Percentiles rank a stretch among this genome's conserved stretches.
Evolutionary conservation across 257 asterid species (phyloP).

Genomic region (Paulownia fortunei): DNA sequence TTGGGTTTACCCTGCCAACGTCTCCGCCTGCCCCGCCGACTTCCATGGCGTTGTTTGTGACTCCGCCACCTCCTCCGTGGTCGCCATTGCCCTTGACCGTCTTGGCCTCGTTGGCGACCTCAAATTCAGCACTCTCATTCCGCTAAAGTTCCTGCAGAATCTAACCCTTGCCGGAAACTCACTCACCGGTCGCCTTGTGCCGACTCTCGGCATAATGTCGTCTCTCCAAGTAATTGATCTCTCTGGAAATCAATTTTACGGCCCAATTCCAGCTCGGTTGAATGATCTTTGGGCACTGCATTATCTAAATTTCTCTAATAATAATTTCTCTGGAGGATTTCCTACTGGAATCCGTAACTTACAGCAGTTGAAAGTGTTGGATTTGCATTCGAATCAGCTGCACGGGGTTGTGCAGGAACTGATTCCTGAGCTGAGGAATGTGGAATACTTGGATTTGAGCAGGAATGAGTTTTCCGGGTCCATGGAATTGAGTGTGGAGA

Average conservation of each 20-base stretch:
- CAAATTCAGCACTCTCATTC: conserved; percentile 71
- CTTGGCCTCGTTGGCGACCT: conserved; percentile 71
- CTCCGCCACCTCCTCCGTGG: conserved; percentile 38
- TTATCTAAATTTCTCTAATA: conserved; percentile 66
- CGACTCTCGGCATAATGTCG: conserved; percentile 66
- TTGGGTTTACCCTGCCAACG: conserved; percentile 53
- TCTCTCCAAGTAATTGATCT: conserved; percentile 79
- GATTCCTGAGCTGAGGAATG: conserved; percentile 64
- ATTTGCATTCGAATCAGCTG: conserved; percentile 69
- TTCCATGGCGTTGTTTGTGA: conserved; percentile 80
- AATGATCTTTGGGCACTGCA: conserved; percentile 70
- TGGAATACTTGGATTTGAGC: conserved; percentile 83
- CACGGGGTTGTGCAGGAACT: conserved; percentile 59
- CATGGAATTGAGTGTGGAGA: conserved; percentile 52
- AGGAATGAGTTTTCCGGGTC: conserved; percentile 65
- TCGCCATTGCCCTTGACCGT: conserved; percentile 62
- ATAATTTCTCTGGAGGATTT: conserved; percentile 63
- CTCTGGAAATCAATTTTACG: conserved; percentile 70
- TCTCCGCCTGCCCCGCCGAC: conserved; percentile 56
- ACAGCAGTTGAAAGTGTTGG: conserved; percentile 77
- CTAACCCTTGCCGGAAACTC: conserved; percentile 76
- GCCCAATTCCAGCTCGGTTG: conserved; percentile 74
- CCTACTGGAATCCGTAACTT: conserved; percentile 68
- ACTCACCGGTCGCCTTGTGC: conserved; percentile 80
- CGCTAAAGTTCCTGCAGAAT: conserved; percentile 56